A percentile compares a stretch with the other conserved stretches of the same genome.
phyloP scores from a whole-genome alignment of 2,329 filamentous ascomycete genomes.

The Exophiala viscosa region DNA sequence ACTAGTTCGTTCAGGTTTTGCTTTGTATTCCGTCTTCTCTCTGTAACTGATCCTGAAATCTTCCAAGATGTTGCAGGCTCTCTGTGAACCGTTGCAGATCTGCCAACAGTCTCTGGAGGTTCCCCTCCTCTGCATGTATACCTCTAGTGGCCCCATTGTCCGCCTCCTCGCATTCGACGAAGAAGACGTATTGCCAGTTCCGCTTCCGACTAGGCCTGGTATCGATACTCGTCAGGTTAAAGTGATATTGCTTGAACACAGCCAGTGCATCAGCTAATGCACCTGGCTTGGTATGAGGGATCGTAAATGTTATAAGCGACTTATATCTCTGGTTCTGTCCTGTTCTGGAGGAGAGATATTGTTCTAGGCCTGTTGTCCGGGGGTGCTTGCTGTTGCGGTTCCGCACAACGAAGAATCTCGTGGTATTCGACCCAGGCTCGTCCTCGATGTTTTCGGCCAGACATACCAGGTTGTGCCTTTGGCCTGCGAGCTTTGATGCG shows the following conservation, averaged over 20 bases:
- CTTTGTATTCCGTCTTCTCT: neutral
- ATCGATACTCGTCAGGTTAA: constrained; percentile 90
- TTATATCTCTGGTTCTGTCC: constrained; percentile 46
- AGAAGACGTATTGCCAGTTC: constrained; percentile 86
- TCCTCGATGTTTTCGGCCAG: constrained; percentile 54
- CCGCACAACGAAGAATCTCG: constrained; percentile 44
- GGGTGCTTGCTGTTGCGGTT: constrained; percentile 26
- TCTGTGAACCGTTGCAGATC: constrained; percentile 38
- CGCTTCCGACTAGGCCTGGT: constrained; percentile 57
- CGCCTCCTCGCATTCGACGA: constrained; percentile 71
- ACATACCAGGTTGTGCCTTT: constrained; percentile 63
- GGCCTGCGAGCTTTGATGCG: constrained; percentile 69
- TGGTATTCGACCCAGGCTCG: constrained; percentile 42
- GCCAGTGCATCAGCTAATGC: constrained; percentile 75
- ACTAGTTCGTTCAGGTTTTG: neutral
- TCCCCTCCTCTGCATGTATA: constrained; percentile 29
- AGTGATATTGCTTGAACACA: constrained; percentile 67
- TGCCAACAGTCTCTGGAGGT: constrained; percentile 31
- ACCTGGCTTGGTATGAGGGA: constrained; percentile 73
- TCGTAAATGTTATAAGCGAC: constrained; percentile 76
- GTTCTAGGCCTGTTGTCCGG: constrained; percentile 4
- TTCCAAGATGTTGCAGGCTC: constrained; percentile 32
- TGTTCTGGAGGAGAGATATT: neutral
- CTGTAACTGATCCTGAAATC: constrained; percentile 23
- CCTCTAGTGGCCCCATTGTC: neutral